Evolutionary conservation across 768 basidiomycete species (phyloP).

Genomic region (Glaciozyma martinii): DNA sequence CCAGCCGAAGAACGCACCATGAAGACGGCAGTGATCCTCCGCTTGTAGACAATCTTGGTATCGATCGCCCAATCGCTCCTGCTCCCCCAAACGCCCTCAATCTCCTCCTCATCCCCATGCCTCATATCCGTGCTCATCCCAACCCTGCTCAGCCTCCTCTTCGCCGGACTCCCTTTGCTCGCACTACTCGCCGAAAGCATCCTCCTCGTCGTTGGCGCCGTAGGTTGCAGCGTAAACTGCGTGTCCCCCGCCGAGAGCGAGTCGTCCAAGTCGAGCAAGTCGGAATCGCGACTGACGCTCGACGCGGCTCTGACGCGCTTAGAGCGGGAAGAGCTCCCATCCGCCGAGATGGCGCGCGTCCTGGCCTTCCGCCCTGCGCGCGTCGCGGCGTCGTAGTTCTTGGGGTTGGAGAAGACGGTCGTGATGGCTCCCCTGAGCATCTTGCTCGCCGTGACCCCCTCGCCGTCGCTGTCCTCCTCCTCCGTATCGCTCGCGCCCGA

Average conservation of each 20-base stretch:
- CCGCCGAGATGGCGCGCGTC: background rate
- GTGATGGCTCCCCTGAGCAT: constrained; percentile 15
- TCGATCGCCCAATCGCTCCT: constrained; percentile 32
- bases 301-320: background rate
- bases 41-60: constrained; percentile 48
- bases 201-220: background rate
- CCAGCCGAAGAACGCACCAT: constrained; percentile 54
- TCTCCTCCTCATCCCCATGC: constrained; percentile 11
- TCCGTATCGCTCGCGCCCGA: constrained; percentile 15
- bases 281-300: constrained; percentile 18
- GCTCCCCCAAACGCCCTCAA: constrained; percentile 13
- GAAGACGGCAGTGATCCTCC: constrained; percentile 73
- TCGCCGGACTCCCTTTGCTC: constrained; percentile 3
- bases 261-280: constrained; percentile 35
- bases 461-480: constrained; percentile 18
- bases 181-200: background rate
- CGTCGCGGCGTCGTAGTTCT: constrained; percentile 21
- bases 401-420: constrained; percentile 18
- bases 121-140: constrained; percentile 2
- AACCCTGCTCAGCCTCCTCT: background rate
- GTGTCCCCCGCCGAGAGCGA: constrained; percentile 10
- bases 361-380: background rate
- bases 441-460: constrained; percentile 4
- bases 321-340: background rate
- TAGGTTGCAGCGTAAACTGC: background rate